Evolutionary conservation across 805 yeast genomes (phyloP), one percentile per base, ranked within the genome.

Genomic region (Saturnispora mendoncae): DNA sequence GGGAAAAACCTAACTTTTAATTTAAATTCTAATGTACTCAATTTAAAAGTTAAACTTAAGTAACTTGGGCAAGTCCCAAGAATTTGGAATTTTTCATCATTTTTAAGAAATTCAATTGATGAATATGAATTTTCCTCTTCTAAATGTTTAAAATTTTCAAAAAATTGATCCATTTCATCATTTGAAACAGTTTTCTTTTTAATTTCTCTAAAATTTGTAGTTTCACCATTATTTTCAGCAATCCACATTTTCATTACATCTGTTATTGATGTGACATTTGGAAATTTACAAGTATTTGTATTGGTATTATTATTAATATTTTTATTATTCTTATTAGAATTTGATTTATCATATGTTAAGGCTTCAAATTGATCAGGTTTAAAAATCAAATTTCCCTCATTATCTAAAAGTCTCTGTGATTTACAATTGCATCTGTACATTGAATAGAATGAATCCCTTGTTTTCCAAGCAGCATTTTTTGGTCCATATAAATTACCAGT

Each of bases 391-490:
- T 32, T 6, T 6, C 42, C 42, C 4, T 39, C 36, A 21, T 31
- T 20, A 33, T 33, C 28, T 23, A 39, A 33, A 8, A 39, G 20
- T 17, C 42, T 20, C 21, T 21, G 30, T 20, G 38, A 33, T 18
- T 33, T 26, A 19, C 42, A 39, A n/a, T 21, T 27, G 24, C 42
- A 39, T 20, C 42, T 33, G 18, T 26, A 39, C 38, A 39, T 39
- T 18, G 42, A 21, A 21, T 39, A 39, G 20, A 39, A 39, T 2
- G 38, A 33, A 29, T 39, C 42, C 14, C 42, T 33, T 6, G 42
- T 39, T 39, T 39, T 39, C 42, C 42, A 39, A 6, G 42, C 42
- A 5, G 38, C 38, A 33, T 39, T 39, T 21, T 39, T 39, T 6
- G 38, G n/a, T 13, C n/a, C 18, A 10, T 31, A 34, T 8, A 26